Evolutionary conservation across 768 basidiomycete species (phyloP), one percentile per base, ranked within the genome.

Genomic region (Daedaleopsis nitida): DNA sequence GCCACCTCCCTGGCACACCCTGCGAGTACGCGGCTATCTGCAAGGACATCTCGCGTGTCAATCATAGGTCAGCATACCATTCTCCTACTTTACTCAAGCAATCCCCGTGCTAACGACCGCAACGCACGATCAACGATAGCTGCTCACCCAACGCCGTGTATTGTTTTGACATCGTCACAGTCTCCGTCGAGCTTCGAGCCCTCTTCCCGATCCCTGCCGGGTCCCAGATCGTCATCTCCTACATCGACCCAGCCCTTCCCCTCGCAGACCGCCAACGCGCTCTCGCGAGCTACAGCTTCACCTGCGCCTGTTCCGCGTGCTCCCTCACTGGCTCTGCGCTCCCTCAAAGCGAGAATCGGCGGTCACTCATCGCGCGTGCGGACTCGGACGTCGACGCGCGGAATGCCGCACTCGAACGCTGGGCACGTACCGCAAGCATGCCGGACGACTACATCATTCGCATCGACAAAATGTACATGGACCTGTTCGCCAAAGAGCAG

Each of bases 81-180:
- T 32, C 27, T 32, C 27, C 27, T 32, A 32, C 27, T 32, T 7
- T 32, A 32, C 27, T 32, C 27, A 32, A 32, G 27, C 27, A 32
- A 32, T 32, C 27, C 27, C 27, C 27, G 7, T 32, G 27, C 27
- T 32, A 32, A 32, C 27, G 27, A 32, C 27, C 7, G 7, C 27
- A n/a, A 32, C 27, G 27, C 27, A 7, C 27, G 27, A 32, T 32
- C 27, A n/a, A 45, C 9, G 39, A 1, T 37, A 63, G 62, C 42
- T 63, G 62, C 62, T 55, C 52, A 1, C 62, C 62, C 3, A 63
- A 63, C 42, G 62, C 57, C 1, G 53, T 24, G 0, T 63, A 55
- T 49, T 39, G 35, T 12, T 63, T 54, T 21, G 57, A 59, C 42
- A 34, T 14, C 13, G 1, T 0, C 19, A 34, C 52, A 8, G 51